Base-by-base conservation (phyloP, 2,329 filamentous ascomycete genomes). In the Podosphaera xanthii region DNA sequence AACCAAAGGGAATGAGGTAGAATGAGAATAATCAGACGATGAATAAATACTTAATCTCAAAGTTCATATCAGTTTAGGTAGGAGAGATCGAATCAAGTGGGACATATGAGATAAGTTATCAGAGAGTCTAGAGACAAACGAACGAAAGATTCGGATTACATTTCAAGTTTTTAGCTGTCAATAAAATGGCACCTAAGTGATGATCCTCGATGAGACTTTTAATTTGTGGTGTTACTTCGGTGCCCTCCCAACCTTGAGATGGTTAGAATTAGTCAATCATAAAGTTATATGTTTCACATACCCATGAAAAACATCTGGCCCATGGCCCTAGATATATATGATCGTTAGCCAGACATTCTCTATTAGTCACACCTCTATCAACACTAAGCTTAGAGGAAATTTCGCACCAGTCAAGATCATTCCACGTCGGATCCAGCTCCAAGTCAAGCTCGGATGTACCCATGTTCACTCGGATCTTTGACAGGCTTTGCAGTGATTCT, bases 81-180 rank as follows among this genome's bases (percentile, higher is more conserved):
- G 22, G 22, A 22, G 22, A 22, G 42, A 46, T 46, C 42, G n/a
- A 46, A 46, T 46, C 9, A 9, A n/a, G 9, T 9, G n/a, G 2
- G 42, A 9, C 42, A n/a, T 9, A 9, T 9, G 42, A 46, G 9
- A n/a, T 9, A 57, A 60, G 53, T 58, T 59, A 34, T 57, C 22
- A 53, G 30, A 50, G n/a, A 33, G 53, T 49, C 44, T 56, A 59
- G 1, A 57, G 50, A 31, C 4, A 38, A n/a, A 38, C 22, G 22
- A 22, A 22, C 22, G 22, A 22, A 35, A 56, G 30, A 52, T 42
- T 2, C 53, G 12, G 58, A 50, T 70, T 71, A 91, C 87, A 87
- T 76, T 87, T 88, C 59, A 91, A 75, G 65, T 92, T 92, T 73
- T 90, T 91, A 62, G 86, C 86, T 46, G 86, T 90, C 62, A 92